Conservation (phyloP, 78 protist species). For the Blattamonas nauphoetae region DNA sequence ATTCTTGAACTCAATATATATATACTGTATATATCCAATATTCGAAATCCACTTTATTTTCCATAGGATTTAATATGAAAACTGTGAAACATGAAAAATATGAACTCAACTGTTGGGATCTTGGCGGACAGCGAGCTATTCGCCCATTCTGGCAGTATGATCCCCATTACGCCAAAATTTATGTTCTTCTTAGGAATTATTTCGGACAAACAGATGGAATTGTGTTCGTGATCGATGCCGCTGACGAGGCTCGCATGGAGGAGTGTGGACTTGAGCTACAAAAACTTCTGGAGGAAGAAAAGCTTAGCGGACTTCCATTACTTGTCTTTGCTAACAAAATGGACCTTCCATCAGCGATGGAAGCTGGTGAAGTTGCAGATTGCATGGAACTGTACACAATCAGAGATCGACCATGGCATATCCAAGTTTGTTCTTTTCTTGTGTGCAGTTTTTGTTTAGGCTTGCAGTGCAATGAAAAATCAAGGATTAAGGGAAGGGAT, state of each 20-base stretch:
- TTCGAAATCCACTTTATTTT: too few relatives aligned
- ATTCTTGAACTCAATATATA: too few relatives aligned
- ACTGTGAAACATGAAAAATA: not conserved
- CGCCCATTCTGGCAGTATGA: conserved; percentile 27
- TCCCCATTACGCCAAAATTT: conserved; percentile 13
- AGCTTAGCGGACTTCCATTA: not conserved
- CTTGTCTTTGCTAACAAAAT: not conserved
- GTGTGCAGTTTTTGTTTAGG: not conserved
- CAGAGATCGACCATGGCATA: conserved; percentile 1
- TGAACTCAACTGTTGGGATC: conserved; percentile 27
- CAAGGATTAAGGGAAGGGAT: not conserved
- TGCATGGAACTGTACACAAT: not conserved
- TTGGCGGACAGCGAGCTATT: conserved; percentile 33
- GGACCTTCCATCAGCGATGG: not conserved
- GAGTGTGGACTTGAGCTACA: not conserved
- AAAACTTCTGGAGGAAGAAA: conserved; percentile 2
- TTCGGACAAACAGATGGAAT: not conserved
- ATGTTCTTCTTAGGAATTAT: conserved; percentile 12
- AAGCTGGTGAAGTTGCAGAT: not conserved
- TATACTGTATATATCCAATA: too few relatives aligned
- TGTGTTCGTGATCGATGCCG: not conserved
- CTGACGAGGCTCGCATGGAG: not conserved
- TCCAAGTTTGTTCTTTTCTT: not conserved
- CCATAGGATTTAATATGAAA: conserved; percentile 26
- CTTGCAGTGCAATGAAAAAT: not conserved